Percentiles rank a stretch among this genome's conserved stretches.
These are phyloP conservation scores for Kwoniella sp. DNA, from an alignment of 768 basidiomycete genomes.

Conservation along the genomic window DNA sequence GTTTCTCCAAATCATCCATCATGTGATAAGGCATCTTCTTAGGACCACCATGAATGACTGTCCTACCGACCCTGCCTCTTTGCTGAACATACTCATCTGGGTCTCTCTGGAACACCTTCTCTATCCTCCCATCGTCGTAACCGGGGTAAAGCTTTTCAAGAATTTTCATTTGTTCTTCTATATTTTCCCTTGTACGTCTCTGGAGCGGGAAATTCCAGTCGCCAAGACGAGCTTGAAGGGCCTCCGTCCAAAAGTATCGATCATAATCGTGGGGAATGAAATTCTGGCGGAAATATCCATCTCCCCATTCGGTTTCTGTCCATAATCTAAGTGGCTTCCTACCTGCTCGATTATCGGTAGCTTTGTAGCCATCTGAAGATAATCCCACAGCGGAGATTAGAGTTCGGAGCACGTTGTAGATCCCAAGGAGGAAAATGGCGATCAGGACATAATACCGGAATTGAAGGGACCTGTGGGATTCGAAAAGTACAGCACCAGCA, in stretches of 20 bases:
- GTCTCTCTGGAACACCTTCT: constrained; percentile 25
- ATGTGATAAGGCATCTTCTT: constrained; percentile 12
- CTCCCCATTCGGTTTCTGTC: constrained; percentile 32
- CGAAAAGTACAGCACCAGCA: too few species aligned
- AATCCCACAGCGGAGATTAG: constrained; percentile 15
- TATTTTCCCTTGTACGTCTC: constrained; percentile 12
- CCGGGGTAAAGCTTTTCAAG: constrained; percentile 1
- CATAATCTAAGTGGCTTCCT: constrained; percentile 37
- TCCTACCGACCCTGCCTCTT: constrained; percentile 17
- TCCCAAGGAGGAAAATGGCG: constrained; percentile 32
- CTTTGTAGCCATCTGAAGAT: constrained; percentile 13
- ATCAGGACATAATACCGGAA: constrained; percentile 33
- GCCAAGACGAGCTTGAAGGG: constrained; percentile 23
- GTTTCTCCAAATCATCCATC: constrained; percentile 9
- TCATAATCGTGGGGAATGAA: constrained; percentile 12
- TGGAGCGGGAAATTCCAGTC: constrained; percentile 26
- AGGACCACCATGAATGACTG: constrained; percentile 25
- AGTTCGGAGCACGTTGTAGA: constrained; percentile 40
- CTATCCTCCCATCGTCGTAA: constrained; percentile 20
- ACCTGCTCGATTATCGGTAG: constrained; percentile 23
- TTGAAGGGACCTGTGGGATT: constrained; percentile 17
- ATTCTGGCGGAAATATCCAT: constrained; percentile 11
- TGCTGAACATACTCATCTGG: constrained; percentile 8
- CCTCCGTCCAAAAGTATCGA: constrained; percentile 21
- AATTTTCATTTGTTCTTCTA: constrained; percentile 6